phyloP scores from a whole-genome alignment of 148 eudicot species.

The Cornus kousa region DNA sequence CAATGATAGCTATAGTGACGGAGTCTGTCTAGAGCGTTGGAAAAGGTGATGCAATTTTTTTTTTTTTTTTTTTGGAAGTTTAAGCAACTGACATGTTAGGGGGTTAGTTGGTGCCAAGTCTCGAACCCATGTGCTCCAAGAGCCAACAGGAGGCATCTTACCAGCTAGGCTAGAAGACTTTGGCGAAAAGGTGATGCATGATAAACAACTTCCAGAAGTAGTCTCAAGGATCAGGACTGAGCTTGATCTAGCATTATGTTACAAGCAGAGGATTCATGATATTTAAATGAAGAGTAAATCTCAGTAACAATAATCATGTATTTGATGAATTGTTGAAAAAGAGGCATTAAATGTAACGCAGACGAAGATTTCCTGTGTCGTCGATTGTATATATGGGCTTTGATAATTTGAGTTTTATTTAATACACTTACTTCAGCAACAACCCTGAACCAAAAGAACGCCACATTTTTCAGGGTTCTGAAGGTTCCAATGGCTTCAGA shows the following conservation, averaged over 20 bases:
- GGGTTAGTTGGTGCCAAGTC: too few species aligned
- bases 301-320: not conserved
- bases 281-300: not conserved
- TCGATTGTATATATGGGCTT: not conserved
- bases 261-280: not conserved
- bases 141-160: too few species aligned
- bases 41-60: too few species aligned
- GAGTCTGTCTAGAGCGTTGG: too few species aligned
- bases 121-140: too few species aligned
- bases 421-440: conserved; percentile 75
- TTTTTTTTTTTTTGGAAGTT: too few species aligned
- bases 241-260: too few species aligned
- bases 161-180: too few species aligned
- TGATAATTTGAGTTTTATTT: conserved; percentile 5
- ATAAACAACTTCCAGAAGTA: not conserved
- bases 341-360: not conserved
- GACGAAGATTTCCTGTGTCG: not conserved
- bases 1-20: too few species aligned
- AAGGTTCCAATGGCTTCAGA: conserved; percentile 92
- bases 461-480: conserved; percentile 73
- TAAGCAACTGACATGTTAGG: too few species aligned
- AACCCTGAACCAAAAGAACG: conserved; percentile 72
- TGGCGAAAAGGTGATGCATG: too few species aligned
- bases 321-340: not conserved
- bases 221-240: too few species aligned